A percentile compares a stretch with the other conserved stretches of the same genome.
Conservation (phyloP, 2,329 filamentous ascomycete genomes). For the Nothopassalora personata region DNA sequence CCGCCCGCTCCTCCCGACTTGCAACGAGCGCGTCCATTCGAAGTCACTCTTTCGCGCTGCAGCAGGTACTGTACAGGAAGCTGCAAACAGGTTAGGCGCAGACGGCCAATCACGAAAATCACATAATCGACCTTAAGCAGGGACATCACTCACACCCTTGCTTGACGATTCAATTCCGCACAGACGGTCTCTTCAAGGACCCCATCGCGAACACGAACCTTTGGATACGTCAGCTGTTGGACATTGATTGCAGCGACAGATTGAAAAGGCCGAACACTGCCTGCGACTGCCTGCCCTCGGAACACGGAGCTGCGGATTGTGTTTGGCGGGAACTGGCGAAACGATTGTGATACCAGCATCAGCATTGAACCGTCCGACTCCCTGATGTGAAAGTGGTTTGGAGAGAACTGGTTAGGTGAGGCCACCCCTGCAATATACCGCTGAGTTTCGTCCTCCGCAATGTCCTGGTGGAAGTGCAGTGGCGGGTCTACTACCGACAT, state of each 20-base stretch:
- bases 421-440: neutral
- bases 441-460: neutral
- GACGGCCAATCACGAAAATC: slow-evolving; percentile 1
- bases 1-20: neutral
- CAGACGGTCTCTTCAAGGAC: neutral
- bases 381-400: neutral
- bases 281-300: neutral
- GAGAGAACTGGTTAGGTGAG: neutral
- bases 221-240: slow-evolving; percentile 1
- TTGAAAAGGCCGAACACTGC: neutral
- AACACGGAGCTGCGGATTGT: neutral
- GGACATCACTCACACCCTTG: slow-evolving; percentile 3
- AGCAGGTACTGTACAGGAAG: neutral
- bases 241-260: slow-evolving; percentile 4
- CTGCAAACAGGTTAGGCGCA: neutral
- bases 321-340: neutral
- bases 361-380: neutral
- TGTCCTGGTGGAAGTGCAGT: neutral
- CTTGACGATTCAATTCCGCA: neutral
- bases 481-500: neutral
- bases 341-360: neutral
- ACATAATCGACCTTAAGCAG: neutral
- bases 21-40: neutral
- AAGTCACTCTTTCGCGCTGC: slow-evolving; percentile 1
- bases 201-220: neutral